Evolutionary conservation across 1,284 basidiomycete genomes (phyloP).

Genomic region (Ceratobasidium papillatum): DNA sequence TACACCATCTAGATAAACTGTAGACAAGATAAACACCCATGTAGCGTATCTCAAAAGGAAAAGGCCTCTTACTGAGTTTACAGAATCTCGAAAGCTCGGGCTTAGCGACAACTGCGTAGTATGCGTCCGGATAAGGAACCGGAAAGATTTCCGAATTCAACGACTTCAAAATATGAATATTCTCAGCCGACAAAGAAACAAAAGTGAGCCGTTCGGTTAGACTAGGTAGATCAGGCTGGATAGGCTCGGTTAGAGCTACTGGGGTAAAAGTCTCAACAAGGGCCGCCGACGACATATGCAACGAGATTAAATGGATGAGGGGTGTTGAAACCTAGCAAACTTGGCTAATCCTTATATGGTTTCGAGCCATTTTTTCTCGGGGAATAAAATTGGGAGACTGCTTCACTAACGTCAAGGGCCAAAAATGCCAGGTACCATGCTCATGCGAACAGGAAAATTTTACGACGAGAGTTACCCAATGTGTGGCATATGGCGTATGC

Average conservation of each 20-base stretch:
- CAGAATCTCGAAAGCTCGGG: constrained; percentile 16
- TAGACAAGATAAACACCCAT: not conserved
- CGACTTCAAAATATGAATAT: constrained; percentile 17
- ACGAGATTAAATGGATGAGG: not conserved
- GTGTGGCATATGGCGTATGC: too few relatives aligned
- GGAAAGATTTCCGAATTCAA: constrained; percentile 24
- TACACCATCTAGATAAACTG: constrained; percentile 17
- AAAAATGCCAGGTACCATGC: too few relatives aligned
- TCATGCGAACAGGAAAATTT: too few relatives aligned
- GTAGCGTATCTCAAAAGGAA: too few relatives aligned
- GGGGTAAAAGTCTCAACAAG: not conserved
- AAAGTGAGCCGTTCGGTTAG: not conserved
- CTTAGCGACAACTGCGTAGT: constrained; percentile 8
- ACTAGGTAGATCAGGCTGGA: not conserved
- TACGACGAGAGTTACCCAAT: too few relatives aligned
- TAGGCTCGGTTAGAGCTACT: not conserved
- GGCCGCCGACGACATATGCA: not conserved
- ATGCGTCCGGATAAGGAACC: constrained; percentile 28
- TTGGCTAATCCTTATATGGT: not conserved
- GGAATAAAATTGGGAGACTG: too few relatives aligned
- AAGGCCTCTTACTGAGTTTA: not conserved
- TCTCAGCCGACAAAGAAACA: constrained; percentile 19
- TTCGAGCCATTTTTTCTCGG: not conserved
- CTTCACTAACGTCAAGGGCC: too few relatives aligned
- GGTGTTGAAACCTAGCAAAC: not conserved